Base-by-base conservation (phyloP, 192 early-diverging fungal species). In the Gonapodya prolifera region DNA sequence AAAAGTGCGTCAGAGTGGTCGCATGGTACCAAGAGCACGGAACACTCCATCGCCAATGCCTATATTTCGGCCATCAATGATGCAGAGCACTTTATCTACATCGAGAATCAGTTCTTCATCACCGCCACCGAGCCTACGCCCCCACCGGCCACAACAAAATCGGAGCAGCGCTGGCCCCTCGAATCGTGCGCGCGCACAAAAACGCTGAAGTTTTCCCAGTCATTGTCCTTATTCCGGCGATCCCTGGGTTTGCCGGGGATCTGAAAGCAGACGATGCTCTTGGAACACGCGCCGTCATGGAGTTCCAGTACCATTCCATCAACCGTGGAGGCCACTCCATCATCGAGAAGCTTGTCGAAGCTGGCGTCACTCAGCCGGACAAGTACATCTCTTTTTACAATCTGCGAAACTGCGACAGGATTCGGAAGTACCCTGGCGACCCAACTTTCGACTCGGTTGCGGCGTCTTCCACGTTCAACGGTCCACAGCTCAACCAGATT, bases 31-130 rank as follows among this genome's bases (percentile, higher is more conserved):
- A 80, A 81, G 2, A 82, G n/a, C n/a, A n/a, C 80, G 0, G 83
- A 84, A 69, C 73, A 78, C 32, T 78, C 75, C 34, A 95, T 95
- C 80, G 89, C 91, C 78, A 92, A 88, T 32, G 94, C 93, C 2
- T 95, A 95, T 79, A 81, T 88, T 36, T 84, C 89, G 75, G 82
- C 87, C 75, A 95, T 95, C 80, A 78, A 80, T 33, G 83, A 84
- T 33, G 87, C 94, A 31, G 83, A 93, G 80, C 92, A 94, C 77
- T 95, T 91, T 84, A 83, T 95, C 34, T 94, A 95, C 81, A 95
- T 95, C 78, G 94, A 95, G 79, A 94, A 95, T 80, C 94, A 95
- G 80, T 95, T 95, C 84, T 95, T 95, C 79, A 89, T 92, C 75
- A 86, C 85, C 34, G 83, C 80, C n/a, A 82, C 85, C 18, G 78